Percentiles rank a stretch among this genome's conserved stretches.
phyloP scores from a whole-genome alignment of 208 protist genomes.

The Strigomonas galati region DNA sequence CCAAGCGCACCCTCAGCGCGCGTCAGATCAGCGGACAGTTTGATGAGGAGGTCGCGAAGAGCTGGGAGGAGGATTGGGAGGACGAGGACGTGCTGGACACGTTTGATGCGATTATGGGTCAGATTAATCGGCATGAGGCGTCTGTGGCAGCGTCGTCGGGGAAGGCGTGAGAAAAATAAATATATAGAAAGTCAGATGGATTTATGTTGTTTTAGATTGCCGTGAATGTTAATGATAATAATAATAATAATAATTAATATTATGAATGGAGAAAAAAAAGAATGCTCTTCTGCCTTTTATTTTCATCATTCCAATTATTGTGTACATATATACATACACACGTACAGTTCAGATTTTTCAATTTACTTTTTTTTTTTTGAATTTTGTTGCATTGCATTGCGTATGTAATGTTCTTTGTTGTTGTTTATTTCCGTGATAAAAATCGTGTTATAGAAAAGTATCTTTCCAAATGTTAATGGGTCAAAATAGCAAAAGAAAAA shows the following conservation, averaged over 20 bases:
- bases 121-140: constrained; percentile 60
- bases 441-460: too few species aligned
- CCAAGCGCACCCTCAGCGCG: constrained; percentile 70
- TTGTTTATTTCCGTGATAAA: too few species aligned
- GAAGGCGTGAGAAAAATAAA: background rate
- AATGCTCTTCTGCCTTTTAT: constrained; percentile 9
- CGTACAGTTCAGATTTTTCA: too few species aligned
- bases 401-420: too few species aligned
- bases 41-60: constrained; percentile 86
- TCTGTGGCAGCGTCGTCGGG: constrained; percentile 29
- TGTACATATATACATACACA: constrained; percentile 7
- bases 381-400: background rate
- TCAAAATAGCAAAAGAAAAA: background rate
- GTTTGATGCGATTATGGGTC: constrained; percentile 83
- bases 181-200: constrained; percentile 3
- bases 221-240: background rate
- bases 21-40: constrained; percentile 89
- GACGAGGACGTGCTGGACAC: constrained; percentile 92
- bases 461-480: too few species aligned
- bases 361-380: constrained; percentile 11
- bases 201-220: background rate
- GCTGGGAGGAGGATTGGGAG: constrained; percentile 91
- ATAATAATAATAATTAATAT: background rate
- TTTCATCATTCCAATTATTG: constrained; percentile 9
- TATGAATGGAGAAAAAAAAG: background rate